phyloP scores from a whole-genome alignment of 148 eudicot genomes.

The Heliosperma pusillum region DNA sequence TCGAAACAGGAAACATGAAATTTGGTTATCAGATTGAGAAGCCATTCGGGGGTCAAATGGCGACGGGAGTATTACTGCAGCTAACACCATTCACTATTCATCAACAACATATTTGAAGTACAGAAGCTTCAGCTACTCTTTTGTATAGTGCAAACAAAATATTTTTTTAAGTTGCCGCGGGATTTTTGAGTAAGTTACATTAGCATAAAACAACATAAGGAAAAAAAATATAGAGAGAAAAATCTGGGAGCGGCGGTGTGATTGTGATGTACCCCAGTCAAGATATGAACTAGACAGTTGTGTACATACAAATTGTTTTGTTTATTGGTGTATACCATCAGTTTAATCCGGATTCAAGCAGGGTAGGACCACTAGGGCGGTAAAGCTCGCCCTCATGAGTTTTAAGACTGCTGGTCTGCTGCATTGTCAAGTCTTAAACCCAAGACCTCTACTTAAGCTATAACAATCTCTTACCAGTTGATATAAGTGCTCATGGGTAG shows the following conservation, averaged over 20 bases:
- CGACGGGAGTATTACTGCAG: background rate
- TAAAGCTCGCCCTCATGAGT: too few species aligned
- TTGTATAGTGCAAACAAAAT: background rate
- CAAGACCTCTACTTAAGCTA: too few species aligned
- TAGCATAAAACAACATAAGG: background rate
- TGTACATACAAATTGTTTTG: background rate
- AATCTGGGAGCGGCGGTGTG: background rate
- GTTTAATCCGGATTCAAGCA: too few species aligned
- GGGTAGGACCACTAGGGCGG: too few species aligned
- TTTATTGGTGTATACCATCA: too few species aligned
- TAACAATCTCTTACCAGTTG: too few species aligned
- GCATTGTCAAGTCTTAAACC: too few species aligned
- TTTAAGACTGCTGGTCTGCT: too few species aligned
- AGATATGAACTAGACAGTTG: background rate
- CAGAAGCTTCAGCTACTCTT: background rate
- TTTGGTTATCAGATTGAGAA: constrained; percentile 3
- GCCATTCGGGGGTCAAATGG: background rate
- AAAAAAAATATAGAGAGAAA: background rate
- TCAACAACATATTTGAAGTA: background rate
- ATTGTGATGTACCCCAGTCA: background rate
- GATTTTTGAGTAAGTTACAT: background rate
- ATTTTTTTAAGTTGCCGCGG: background rate
- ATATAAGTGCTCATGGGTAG: background rate
- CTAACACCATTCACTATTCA: constrained; percentile 1
- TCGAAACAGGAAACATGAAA: constrained; percentile 16